Percentiles rank a stretch among this genome's conserved stretches.
phyloP scores from a whole-genome alignment of 2,329 filamentous ascomycete species.

The Colletotrichum sp. region DNA sequence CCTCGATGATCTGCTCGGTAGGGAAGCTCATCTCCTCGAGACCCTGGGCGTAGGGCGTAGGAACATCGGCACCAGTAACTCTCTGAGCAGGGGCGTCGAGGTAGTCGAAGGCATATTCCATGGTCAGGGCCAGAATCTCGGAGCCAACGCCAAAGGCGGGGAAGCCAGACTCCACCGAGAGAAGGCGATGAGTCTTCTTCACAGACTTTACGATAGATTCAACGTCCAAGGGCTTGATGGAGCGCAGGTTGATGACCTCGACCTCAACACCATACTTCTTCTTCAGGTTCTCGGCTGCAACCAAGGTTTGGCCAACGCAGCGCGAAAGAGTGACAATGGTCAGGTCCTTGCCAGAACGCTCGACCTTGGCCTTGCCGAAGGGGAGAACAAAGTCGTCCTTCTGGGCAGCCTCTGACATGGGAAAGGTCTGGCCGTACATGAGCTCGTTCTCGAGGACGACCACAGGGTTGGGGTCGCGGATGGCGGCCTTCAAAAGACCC shows the following conservation, averaged over 20 bases:
- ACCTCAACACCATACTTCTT: conserved; percentile 95
- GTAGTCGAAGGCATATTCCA: conserved; percentile 99
- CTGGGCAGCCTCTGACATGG: conserved; percentile 96
- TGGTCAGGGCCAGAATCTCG: conserved; percentile 91
- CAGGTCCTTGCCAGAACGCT: conserved; percentile 93
- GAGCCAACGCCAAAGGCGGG: conserved; percentile 91
- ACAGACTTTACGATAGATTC: conserved; percentile 95
- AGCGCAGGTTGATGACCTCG: conserved; percentile 98
- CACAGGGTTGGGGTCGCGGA: conserved; percentile 97
- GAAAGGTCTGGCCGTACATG: conserved; percentile 94
- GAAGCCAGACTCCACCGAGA: conserved; percentile 95
- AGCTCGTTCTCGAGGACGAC: conserved; percentile 87
- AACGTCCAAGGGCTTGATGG: conserved; percentile 94
- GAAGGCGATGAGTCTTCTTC: conserved; percentile 95
- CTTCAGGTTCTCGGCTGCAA: conserved; percentile 90
- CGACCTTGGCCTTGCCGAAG: conserved; percentile 99
- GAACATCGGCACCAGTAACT: conserved; percentile 95
- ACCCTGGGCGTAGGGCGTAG: conserved; percentile 91
- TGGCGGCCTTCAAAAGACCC: conserved; percentile 95
- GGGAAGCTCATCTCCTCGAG: conserved; percentile 97
- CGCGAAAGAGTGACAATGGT: conserved; percentile 95
- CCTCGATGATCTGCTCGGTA: conserved; percentile 83
- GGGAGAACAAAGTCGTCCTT: conserved; percentile 96
- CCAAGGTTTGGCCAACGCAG: conserved; percentile 90
- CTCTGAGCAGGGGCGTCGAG: conserved; percentile 92